Percentiles rank a stretch among this genome's conserved stretches.
phyloP scores from a whole-genome alignment of 2,329 filamentous ascomycete species.

The Talaromyces marneffei region DNA sequence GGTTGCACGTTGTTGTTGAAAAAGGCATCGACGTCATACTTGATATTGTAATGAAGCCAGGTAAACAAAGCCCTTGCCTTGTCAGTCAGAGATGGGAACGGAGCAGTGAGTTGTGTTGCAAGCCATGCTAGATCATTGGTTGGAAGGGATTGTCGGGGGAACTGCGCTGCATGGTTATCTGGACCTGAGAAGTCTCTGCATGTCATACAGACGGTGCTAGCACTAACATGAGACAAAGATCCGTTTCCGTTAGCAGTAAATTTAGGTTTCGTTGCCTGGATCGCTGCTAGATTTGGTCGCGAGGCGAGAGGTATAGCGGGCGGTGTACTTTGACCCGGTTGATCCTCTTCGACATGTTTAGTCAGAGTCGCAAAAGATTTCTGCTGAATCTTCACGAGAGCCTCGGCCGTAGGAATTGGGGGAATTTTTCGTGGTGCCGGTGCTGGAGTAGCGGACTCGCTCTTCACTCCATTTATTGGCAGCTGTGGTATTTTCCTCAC shows the following conservation, averaged over 20 bases:
- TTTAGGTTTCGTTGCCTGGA: constrained; percentile 50
- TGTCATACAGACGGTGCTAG: constrained; percentile 56
- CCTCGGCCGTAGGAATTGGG: constrained; percentile 29
- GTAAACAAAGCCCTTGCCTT: constrained; percentile 90
- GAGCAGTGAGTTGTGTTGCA: constrained; percentile 68
- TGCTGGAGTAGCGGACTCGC: constrained; percentile 15
- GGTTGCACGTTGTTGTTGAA: constrained; percentile 64
- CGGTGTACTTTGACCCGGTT: constrained; percentile 22
- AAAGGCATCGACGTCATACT: constrained; percentile 75
- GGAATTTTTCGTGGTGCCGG: constrained; percentile 30
- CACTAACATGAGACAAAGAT: constrained; percentile 13
- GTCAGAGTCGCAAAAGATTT: constrained; percentile 47
- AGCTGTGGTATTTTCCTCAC: not conserved
- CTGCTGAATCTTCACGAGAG: constrained; percentile 33
- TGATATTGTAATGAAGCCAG: constrained; percentile 91
- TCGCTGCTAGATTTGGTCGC: constrained; percentile 53
- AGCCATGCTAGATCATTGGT: constrained; percentile 65
- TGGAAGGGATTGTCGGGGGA: constrained; percentile 67
- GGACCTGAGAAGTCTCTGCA: constrained; percentile 85
- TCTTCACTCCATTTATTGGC: constrained; percentile 15
- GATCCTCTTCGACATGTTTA: constrained; percentile 25
- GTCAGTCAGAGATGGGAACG: constrained; percentile 77
- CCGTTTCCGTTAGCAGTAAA: constrained; percentile 20
- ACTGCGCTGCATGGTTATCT: constrained; percentile 70
- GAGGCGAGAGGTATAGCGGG: constrained; percentile 52